phyloP scores from a whole-genome alignment of 106 monocot species.

The Amphibolis antarctica region DNA sequence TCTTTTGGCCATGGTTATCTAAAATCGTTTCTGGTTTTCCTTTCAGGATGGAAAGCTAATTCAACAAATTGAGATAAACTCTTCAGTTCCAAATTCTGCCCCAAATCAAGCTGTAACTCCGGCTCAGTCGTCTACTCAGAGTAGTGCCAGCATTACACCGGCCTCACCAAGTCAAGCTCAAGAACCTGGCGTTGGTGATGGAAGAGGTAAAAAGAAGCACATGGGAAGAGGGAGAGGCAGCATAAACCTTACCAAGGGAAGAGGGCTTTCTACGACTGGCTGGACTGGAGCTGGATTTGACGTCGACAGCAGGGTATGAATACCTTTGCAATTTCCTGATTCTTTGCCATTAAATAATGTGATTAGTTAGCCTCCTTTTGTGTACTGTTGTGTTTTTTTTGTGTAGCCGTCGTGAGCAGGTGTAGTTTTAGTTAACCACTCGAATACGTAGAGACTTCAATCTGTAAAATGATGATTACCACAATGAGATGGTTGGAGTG shows the following conservation, averaged over 20 bases:
- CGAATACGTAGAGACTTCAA: too few relatives aligned
- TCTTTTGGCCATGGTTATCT: too few relatives aligned
- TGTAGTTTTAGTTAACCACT: too few relatives aligned
- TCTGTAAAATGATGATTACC: too few relatives aligned
- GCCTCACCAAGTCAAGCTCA: slow-evolving; percentile 11
- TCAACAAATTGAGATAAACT: slow-evolving; percentile 17
- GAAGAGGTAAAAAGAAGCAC: slow-evolving; percentile 53
- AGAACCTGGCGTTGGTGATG: slow-evolving; percentile 17
- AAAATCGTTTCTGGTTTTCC: neutral
- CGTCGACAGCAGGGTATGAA: slow-evolving; percentile 46
- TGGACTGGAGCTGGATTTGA: slow-evolving; percentile 99
- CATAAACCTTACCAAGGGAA: slow-evolving; percentile 47
- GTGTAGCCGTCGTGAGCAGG: too few relatives aligned
- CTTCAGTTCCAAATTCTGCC: slow-evolving; percentile 8
- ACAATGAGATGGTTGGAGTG: too few relatives aligned
- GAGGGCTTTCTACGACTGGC: slow-evolving; percentile 53
- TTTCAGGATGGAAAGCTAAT: slow-evolving; percentile 23
- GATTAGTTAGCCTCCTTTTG: too few relatives aligned
- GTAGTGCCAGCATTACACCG: slow-evolving; percentile 6
- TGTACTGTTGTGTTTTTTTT: too few relatives aligned
- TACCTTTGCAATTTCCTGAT: neutral
- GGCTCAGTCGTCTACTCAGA: slow-evolving; percentile 1
- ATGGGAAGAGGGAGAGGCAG: slow-evolving; percentile 51
- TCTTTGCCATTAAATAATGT: too few relatives aligned
- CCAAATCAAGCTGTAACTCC: slow-evolving; percentile 4